Percentiles rank a stretch among this genome's conserved stretches.
phyloP scores from a whole-genome alignment of 768 basidiomycete species.

The Boletellus sp. region DNA sequence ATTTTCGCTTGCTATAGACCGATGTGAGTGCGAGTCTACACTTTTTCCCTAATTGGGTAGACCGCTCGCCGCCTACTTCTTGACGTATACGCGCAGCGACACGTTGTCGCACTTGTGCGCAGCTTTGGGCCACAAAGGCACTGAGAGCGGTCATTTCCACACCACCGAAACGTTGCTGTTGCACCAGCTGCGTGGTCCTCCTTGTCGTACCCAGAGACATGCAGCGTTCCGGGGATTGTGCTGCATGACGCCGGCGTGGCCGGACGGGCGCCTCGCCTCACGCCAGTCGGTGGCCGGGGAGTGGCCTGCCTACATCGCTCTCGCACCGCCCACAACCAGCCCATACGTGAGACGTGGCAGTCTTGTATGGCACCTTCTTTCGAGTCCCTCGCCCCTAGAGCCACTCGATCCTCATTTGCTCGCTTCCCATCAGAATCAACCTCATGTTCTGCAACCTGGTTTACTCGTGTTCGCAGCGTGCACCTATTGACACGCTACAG shows the following conservation, averaged over 20 bases:
- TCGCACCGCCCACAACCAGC: conserved; percentile 4
- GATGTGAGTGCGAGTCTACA: conserved; percentile 10
- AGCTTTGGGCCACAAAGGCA: background rate
- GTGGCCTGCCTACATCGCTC: background rate
- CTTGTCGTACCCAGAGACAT: conserved; percentile 6
- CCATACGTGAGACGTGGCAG: conserved; percentile 18
- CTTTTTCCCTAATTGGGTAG: conserved; percentile 4
- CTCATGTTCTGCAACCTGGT: conserved; percentile 37
- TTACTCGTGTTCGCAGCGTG: conserved; percentile 36
- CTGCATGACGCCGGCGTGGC: conserved; percentile 11
- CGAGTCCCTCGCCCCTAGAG: conserved; percentile 30
- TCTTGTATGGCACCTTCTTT: conserved; percentile 20
- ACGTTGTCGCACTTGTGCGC: conserved; percentile 15
- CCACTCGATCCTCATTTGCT: conserved; percentile 37
- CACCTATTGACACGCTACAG: conserved; percentile 25
- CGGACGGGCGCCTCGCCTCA: conserved; percentile 7
- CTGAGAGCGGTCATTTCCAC: conserved; percentile 1
- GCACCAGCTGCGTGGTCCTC: conserved; percentile 1
- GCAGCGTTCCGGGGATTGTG: conserved; percentile 2
- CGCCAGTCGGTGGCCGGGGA: background rate
- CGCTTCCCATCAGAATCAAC: conserved; percentile 33
- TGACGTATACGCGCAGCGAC: conserved; percentile 22
- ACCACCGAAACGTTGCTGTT: conserved; percentile 10
- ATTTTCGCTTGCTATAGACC: conserved; percentile 6
- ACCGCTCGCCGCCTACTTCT: conserved; percentile 2